phyloP scores from a whole-genome alignment of 2,329 filamentous ascomycete species.

The Fusarium newnesense region DNA sequence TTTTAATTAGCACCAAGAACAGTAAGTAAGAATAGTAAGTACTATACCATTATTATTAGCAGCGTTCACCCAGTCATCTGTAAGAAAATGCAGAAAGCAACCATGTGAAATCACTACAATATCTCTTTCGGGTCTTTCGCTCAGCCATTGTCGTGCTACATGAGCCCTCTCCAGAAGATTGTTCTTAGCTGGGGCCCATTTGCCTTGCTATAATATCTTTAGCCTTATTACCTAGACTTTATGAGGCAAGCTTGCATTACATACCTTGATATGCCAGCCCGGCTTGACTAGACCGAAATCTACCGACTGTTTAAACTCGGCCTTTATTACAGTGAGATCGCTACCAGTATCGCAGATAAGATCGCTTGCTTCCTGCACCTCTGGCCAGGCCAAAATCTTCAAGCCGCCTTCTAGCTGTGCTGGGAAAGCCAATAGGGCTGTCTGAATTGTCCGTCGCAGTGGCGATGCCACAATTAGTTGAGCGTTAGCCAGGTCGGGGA shows the following conservation, averaged over 20 bases:
- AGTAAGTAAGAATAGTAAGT: too few species aligned
- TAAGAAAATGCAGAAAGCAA: constrained; percentile 5
- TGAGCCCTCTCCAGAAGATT: neutral
- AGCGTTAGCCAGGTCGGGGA: neutral
- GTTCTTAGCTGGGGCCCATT: neutral
- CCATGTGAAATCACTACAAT: constrained; percentile 3
- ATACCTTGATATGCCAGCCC: neutral
- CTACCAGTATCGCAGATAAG: constrained; percentile 3
- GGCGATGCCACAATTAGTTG: neutral
- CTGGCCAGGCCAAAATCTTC: neutral
- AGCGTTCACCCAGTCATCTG: neutral
- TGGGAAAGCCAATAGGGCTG: neutral
- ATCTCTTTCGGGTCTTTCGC: neutral
- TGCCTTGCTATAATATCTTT: neutral
- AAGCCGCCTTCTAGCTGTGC: neutral
- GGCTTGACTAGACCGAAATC: neutral
- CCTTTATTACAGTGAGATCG: neutral
- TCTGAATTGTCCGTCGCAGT: neutral
- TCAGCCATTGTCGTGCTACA: neutral
- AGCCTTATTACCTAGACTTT: too few species aligned
- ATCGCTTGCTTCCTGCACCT: constrained; percentile 1
- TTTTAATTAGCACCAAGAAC: too few species aligned
- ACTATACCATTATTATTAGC: neutral
- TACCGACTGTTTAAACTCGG: neutral
- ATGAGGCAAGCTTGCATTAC: too few species aligned